Evolutionary conservation across 73 alveolate genomes (phyloP).

Genomic region (Blepharisma stoltei): DNA sequence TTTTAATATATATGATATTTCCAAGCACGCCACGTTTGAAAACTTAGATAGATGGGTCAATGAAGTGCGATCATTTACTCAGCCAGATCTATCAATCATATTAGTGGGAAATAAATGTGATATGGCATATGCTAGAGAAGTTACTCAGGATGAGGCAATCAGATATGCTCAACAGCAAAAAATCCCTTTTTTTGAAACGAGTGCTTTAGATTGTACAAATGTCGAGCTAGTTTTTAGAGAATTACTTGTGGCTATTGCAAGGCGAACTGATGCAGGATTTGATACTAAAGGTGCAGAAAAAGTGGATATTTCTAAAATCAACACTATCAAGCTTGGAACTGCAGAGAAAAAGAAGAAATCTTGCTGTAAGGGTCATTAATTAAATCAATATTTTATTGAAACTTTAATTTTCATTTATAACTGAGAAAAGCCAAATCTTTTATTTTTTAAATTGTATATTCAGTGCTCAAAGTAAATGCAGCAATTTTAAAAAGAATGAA

Average conservation of each 20-base stretch:
- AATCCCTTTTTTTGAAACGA: constrained; percentile 26
- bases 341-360: too few species aligned
- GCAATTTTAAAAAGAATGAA: too few species aligned
- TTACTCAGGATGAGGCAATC: constrained; percentile 18
- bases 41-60: constrained; percentile 29
- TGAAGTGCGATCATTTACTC: constrained; percentile 7
- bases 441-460: too few species aligned
- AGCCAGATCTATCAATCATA: constrained; percentile 14
- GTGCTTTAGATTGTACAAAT: constrained; percentile 32
- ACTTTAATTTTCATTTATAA: too few species aligned
- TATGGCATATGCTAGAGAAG: constrained; percentile 15
- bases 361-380: too few species aligned
- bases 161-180: constrained; percentile 31
- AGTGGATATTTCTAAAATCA: too few species aligned
- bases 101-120: constrained; percentile 27
- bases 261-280: not conserved
- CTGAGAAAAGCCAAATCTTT: too few species aligned
- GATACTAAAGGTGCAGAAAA: not conserved
- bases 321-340: too few species aligned
- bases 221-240: constrained; percentile 26
- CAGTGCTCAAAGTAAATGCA: too few species aligned
- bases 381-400: too few species aligned
- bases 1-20: constrained; percentile 35
- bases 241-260: constrained; percentile 11
- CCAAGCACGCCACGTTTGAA: constrained; percentile 33